These are phyloP conservation scores for Pythium brassicae DNA, from an alignment of 352 stramenopile genomes.

Conservation along the genomic window DNA sequence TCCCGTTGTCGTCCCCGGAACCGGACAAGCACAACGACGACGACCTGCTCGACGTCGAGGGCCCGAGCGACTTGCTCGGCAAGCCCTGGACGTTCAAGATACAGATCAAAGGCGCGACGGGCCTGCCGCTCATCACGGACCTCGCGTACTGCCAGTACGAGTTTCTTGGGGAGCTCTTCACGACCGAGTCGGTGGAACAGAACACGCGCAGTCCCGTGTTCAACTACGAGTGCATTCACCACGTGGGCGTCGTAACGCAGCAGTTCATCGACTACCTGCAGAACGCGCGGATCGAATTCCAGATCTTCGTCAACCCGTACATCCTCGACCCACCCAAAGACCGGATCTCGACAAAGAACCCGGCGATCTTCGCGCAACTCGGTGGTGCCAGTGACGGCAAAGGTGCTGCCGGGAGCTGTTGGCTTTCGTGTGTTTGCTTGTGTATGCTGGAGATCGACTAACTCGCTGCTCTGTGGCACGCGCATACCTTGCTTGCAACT, in stretches of 20 bases:
- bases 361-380: constrained; percentile 62
- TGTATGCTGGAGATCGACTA: constrained; percentile 1
- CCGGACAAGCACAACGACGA: constrained; percentile 62
- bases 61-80: constrained; percentile 71
- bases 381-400: constrained; percentile 31
- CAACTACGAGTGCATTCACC: constrained; percentile 87
- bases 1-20: constrained; percentile 75
- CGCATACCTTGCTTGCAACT: background rate
- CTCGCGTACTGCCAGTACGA: constrained; percentile 92
- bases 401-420: constrained; percentile 17
- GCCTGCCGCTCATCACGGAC: constrained; percentile 86
- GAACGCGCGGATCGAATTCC: constrained; percentile 76
- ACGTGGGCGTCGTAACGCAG: constrained; percentile 82
- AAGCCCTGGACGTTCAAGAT: constrained; percentile 90
- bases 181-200: constrained; percentile 88
- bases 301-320: constrained; percentile 88
- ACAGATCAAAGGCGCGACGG: constrained; percentile 75
- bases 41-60: constrained; percentile 69
- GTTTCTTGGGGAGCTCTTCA: constrained; percentile 91
- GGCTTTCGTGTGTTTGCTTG: background rate
- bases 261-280: constrained; percentile 87
- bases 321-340: constrained; percentile 83
- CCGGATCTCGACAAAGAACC: constrained; percentile 72
- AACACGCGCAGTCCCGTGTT: constrained; percentile 85
- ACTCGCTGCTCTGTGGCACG: background rate